Evolutionary conservation across 768 basidiomycete species (phyloP), one percentile per base, ranked within the genome.

Genomic region (Termitomyces sp.): DNA sequence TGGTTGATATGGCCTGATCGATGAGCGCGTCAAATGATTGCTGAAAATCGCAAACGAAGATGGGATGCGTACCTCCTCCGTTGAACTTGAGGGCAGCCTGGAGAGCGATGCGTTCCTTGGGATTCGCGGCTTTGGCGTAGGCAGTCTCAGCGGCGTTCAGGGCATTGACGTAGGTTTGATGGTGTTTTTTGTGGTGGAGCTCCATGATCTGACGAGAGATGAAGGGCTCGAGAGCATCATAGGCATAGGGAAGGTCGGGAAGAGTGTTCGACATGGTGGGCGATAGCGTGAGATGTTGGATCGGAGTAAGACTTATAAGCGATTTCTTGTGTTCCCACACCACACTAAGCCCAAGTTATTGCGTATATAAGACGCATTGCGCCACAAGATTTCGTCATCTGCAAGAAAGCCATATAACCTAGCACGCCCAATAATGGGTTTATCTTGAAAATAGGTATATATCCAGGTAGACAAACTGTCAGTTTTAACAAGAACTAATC

Each of bases 41-140:
- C 20, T 38, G 17, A 20, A 15, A 11, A 43, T 34, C 11, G 55
- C 56, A 54, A 62, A 69, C 66, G 38, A 42, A 49, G 60, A 61
- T 63, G 51, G 5, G 10, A 25, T 25, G 76, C 85, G 69, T 71
- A 89, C 94, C 95, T 77, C 95, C 95, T 64, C 95, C 95, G 75
- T 98, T 97, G 83, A 98, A 98, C 77, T 91, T 94, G 74, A 97
- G 81, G 5, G 94, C 94, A 15, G 91, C 86, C 74, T 95, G 93
- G 60, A 97, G 88, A 29, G 86, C 87, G 69, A 97, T 94, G 65
- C 87, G 84, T 72, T 89, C 87, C 76, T 89, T 92, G 69, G 91
- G 83, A 53, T 86, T 83, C 3, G 76, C 66, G 0, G 89, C 79
- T 67, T 85, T 84, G 51, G 85, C 80, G 71, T 94, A 92, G 0